phyloP scores from a whole-genome alignment of 2,329 filamentous ascomycete genomes.

The Daldinia eschscholtzii region DNA sequence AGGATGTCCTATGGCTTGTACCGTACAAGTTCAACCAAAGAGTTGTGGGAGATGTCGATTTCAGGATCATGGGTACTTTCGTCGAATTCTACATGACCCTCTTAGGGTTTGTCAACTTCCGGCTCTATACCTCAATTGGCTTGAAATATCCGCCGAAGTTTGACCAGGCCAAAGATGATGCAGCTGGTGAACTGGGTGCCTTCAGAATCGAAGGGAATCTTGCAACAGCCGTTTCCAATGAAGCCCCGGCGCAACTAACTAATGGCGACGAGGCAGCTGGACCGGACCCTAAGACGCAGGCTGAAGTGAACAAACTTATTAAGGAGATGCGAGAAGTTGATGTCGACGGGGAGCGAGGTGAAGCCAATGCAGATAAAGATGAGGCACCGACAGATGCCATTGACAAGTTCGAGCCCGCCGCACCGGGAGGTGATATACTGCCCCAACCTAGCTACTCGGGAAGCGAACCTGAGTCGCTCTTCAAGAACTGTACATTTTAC shows the following conservation, averaged over 20 bases:
- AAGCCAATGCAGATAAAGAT: slow-evolving; percentile 58
- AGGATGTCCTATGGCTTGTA: slow-evolving; percentile 96
- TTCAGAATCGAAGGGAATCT: slow-evolving; percentile 88
- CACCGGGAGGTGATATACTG: slow-evolving; percentile 86
- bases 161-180: slow-evolving; percentile 86
- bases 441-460: slow-evolving; percentile 79
- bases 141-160: slow-evolving; percentile 97
- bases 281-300: slow-evolving; percentile 72
- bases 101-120: slow-evolving; percentile 94
- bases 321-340: slow-evolving; percentile 72
- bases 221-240: slow-evolving; percentile 65
- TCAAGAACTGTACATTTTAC: slow-evolving; percentile 90
- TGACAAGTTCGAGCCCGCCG: slow-evolving; percentile 91
- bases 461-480: slow-evolving; percentile 79
- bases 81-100: slow-evolving; percentile 99
- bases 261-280: slow-evolving; percentile 65
- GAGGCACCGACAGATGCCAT: slow-evolving; percentile 72
- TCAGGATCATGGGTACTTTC: slow-evolving; percentile 99
- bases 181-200: slow-evolving; percentile 88
- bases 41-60: slow-evolving; percentile 94
- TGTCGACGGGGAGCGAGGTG: slow-evolving; percentile 58
- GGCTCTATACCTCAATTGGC: slow-evolving; percentile 90
- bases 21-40: slow-evolving; percentile 98
- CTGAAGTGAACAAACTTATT: slow-evolving; percentile 76
- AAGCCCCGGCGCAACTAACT: slow-evolving; percentile 63